Percentiles rank a stretch among this genome's conserved stretches.
These are phyloP conservation scores for Metahyphopichia silvanorum DNA, from an alignment of 805 yeast genomes.

Conservation along the genomic window DNA sequence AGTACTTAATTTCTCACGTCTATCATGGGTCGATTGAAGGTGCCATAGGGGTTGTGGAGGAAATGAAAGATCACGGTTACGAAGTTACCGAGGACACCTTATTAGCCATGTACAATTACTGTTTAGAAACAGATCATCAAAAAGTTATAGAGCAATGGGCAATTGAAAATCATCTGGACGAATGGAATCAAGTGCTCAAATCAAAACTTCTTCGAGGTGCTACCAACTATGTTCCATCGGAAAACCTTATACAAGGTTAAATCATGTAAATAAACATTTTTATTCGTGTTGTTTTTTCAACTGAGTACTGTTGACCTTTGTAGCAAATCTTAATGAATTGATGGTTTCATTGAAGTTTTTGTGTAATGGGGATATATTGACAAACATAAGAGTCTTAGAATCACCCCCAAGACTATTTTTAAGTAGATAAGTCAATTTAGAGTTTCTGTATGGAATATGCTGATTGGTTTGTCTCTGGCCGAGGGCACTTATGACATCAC, in stretches of 20 bases:
- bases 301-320: constrained; percentile 64
- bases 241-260: constrained; percentile 19
- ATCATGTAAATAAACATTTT: background rate
- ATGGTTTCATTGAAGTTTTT: constrained; percentile 71
- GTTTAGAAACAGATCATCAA: constrained; percentile 29
- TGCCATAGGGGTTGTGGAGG: constrained; percentile 51
- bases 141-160: constrained; percentile 33
- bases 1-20: constrained; percentile 67
- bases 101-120: constrained; percentile 45
- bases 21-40: constrained; percentile 57
- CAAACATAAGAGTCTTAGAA: constrained; percentile 92
- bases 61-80: constrained; percentile 47
- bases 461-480: constrained; percentile 34
- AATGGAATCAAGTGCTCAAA: constrained; percentile 24
- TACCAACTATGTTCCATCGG: constrained; percentile 27
- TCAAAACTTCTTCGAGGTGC: constrained; percentile 26
- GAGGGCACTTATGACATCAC: constrained; percentile 82
- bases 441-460: constrained; percentile 68
- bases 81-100: constrained; percentile 43
- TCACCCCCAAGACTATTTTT: constrained; percentile 82
- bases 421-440: constrained; percentile 76
- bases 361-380: constrained; percentile 70
- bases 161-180: constrained; percentile 15
- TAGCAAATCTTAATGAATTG: constrained; percentile 85
- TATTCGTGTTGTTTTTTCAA: background rate